Percentiles rank a stretch among this genome's conserved stretches.
Evolutionary conservation across 2,329 filamentous ascomycete species (phyloP).

Genomic region (Exophiala sp.): DNA sequence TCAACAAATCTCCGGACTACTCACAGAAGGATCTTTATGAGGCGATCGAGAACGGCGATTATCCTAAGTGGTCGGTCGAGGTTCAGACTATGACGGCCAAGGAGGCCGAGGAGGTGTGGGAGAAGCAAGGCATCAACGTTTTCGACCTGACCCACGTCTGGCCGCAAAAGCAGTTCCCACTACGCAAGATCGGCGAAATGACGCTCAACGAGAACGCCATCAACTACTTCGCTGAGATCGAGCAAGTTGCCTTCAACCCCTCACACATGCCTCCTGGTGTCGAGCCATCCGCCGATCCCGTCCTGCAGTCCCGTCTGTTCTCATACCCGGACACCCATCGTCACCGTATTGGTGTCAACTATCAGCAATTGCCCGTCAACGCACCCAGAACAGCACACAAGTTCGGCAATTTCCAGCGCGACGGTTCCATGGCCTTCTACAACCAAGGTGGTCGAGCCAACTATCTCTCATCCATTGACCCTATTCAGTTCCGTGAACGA

Average conservation of each 20-base stretch:
- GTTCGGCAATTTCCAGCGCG: constrained; percentile 66
- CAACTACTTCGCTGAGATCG: constrained; percentile 64
- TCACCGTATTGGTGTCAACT: constrained; percentile 62
- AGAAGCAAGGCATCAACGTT: constrained; percentile 56
- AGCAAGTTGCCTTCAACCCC: constrained; percentile 67
- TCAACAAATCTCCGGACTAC: constrained; percentile 51
- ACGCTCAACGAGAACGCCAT: constrained; percentile 53
- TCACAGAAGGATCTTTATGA: constrained; percentile 52
- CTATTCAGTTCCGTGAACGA: constrained; percentile 48
- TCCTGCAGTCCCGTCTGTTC: constrained; percentile 67
- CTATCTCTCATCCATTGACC: constrained; percentile 54
- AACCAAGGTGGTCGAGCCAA: constrained; percentile 61
- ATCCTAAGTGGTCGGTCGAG: constrained; percentile 50
- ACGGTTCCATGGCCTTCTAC: constrained; percentile 66
- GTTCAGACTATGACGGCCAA: constrained; percentile 53
- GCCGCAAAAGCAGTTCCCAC: constrained; percentile 52
- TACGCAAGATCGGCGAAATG: constrained; percentile 53
- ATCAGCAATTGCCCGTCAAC: constrained; percentile 63
- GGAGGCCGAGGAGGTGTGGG: constrained; percentile 65
- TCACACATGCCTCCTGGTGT: constrained; percentile 65
- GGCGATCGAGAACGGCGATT: constrained; percentile 53
- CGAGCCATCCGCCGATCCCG: constrained; percentile 66
- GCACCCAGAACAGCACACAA: constrained; percentile 47
- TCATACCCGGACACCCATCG: constrained; percentile 67
- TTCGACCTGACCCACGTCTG: constrained; percentile 55